These are phyloP conservation scores for Lactarius trivialis DNA, from an alignment of 768 basidiomycete species.

Conservation along the genomic window DNA sequence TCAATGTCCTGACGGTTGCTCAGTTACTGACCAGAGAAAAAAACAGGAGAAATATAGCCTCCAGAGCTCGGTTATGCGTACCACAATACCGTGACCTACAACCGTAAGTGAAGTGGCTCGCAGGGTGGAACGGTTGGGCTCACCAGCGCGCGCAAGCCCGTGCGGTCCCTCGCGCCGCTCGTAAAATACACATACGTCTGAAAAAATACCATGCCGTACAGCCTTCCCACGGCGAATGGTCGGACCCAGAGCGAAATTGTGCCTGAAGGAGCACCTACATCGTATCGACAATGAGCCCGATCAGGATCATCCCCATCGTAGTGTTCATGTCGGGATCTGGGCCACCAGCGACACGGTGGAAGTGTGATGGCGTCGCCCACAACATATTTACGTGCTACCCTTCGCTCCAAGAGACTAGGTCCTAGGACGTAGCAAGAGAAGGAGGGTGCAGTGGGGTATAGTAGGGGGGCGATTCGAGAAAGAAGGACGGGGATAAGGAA, in stretches of 20 bases:
- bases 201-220: conserved; percentile 9
- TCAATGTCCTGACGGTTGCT: neutral
- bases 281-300: conserved; percentile 3
- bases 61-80: neutral
- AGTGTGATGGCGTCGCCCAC: neutral
- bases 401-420: neutral
- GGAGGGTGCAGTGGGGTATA: neutral
- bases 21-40: neutral
- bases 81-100: conserved; percentile 1
- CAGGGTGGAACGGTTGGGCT: neutral
- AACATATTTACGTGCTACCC: too few relatives aligned
- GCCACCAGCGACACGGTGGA: neutral
- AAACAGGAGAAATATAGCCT: too few relatives aligned
- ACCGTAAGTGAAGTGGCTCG: neutral
- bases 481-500: neutral
- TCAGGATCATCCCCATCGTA: conserved; percentile 6
- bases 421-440: neutral
- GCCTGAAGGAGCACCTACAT: neutral
- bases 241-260: neutral
- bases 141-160: conserved; percentile 4
- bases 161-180: neutral
- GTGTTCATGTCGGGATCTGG: neutral
- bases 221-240: neutral
- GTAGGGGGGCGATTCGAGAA: neutral
- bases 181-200: conserved; percentile 1